Percentiles rank a stretch among this genome's conserved stretches.
Conservation (phyloP, 805 yeast genomes). For the Candida coleopterorum region DNA sequence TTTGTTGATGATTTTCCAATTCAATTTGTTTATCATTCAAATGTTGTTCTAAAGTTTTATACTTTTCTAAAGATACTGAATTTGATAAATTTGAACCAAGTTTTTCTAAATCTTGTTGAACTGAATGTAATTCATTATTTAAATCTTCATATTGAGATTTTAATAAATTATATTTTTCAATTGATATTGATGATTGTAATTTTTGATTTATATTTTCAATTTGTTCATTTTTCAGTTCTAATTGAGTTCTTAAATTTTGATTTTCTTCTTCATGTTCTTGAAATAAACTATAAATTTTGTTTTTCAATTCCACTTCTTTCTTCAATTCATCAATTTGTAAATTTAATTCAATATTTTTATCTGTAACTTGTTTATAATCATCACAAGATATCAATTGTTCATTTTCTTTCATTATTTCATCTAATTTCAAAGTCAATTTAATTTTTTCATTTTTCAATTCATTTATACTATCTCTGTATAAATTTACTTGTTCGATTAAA, state of each 20-base stretch:
- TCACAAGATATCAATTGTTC: conserved; percentile 13
- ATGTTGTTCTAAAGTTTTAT: neutral
- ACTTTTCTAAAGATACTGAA: conserved; percentile 2
- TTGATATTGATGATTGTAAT: neutral
- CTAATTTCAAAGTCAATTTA: conserved; percentile 12
- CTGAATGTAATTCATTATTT: conserved; percentile 1
- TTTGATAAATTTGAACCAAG: neutral
- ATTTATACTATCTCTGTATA: no score
- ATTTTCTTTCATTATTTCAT: conserved; percentile 15
- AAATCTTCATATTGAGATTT: conserved; percentile 5
- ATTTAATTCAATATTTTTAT: conserved; percentile 5
- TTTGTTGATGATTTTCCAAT: conserved; percentile 6
- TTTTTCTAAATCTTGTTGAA: conserved; percentile 1
- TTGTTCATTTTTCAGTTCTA: conserved; percentile 1
- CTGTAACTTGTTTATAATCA: neutral
- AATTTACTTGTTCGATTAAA: conserved; percentile 3
- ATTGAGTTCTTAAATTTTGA: conserved; percentile 12
- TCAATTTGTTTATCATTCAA: conserved; percentile 7
- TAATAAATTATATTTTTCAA: neutral
- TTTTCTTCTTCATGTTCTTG: conserved; percentile 5
- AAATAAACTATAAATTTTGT: conserved; percentile 11
- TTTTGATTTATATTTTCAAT: neutral
- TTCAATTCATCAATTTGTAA: conserved; percentile 9
- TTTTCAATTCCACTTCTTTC: conserved; percentile 6
- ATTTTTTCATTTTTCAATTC: conserved; percentile 10